phyloP scores from a whole-genome alignment of 805 yeast genomes.

The Metschnikowia sp. region DNA sequence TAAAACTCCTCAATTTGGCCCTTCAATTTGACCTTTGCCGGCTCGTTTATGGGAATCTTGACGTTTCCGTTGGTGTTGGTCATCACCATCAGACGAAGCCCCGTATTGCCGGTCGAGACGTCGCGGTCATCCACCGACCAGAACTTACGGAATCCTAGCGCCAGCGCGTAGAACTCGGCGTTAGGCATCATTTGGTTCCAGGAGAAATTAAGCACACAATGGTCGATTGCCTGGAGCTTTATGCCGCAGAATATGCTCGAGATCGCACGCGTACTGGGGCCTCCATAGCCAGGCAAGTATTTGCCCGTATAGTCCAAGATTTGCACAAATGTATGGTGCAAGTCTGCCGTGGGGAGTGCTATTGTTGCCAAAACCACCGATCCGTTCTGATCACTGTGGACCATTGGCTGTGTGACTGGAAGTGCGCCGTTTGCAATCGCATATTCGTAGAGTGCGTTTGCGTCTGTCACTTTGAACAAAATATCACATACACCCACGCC shows the following conservation, averaged over 20 bases:
- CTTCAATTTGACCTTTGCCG: constrained; percentile 61
- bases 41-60: constrained; percentile 85
- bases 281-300: constrained; percentile 51
- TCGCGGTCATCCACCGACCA: constrained; percentile 85
- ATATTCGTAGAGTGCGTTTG: constrained; percentile 38
- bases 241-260: constrained; percentile 28
- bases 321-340: constrained; percentile 67
- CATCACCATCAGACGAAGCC: constrained; percentile 75
- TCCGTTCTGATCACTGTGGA: constrained; percentile 47
- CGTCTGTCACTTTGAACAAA: constrained; percentile 58
- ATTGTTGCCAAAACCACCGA: constrained; percentile 48
- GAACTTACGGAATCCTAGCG: constrained; percentile 71
- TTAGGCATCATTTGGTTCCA: constrained; percentile 63
- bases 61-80: constrained; percentile 60
- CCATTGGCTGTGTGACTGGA: constrained; percentile 24
- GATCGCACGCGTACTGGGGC: constrained; percentile 1
- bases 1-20: constrained; percentile 83
- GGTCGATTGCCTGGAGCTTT: constrained; percentile 54
- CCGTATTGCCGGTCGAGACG: constrained; percentile 65
- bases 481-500: constrained; percentile 84
- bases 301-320: constrained; percentile 36
- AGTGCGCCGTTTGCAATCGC: constrained; percentile 57
- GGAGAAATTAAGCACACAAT: constrained; percentile 74
- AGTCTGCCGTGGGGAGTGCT: constrained; percentile 49
- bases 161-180: constrained; percentile 56